Conservation (phyloP, 2,329 filamentous ascomycete species). For the Phoma sp. region DNA sequence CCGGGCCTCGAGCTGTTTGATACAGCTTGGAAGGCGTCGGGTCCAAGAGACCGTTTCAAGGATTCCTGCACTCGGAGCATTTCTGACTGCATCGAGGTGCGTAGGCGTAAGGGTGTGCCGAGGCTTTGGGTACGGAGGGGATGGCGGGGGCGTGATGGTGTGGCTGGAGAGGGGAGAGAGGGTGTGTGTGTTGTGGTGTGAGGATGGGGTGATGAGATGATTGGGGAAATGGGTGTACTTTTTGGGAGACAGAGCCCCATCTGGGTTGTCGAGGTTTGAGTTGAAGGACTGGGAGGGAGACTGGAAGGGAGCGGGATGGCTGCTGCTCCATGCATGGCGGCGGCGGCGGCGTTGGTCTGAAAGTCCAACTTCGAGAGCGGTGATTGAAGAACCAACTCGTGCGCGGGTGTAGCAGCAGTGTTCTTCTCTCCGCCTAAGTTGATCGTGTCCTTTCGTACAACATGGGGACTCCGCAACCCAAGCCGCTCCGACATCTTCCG, state of each 20-base stretch:
- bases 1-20: not conserved
- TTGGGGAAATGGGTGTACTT: too few relatives aligned
- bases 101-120: slow-evolving; percentile 6
- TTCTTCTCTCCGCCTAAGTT: not conserved
- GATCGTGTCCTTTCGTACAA: not conserved
- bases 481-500: slow-evolving; percentile 23
- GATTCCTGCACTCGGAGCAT: slow-evolving; percentile 11
- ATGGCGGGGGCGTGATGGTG: not conserved
- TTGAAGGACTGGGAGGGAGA: not conserved
- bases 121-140: slow-evolving; percentile 4
- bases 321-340: too few relatives aligned
- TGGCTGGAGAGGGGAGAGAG: not conserved
- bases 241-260: not conserved
- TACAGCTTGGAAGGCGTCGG: slow-evolving; percentile 5
- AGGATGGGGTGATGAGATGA: too few relatives aligned
- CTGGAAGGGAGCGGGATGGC: too few relatives aligned
- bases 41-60: slow-evolving; percentile 16
- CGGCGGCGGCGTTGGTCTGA: too few relatives aligned
- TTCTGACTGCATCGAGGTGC: slow-evolving; percentile 19
- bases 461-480: slow-evolving; percentile 7
- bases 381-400: not conserved
- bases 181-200: not conserved
- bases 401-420: not conserved
- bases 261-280: not conserved
- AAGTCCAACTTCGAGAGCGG: too few relatives aligned